Conservation (phyloP, 78 protist species). For the Dictyostelium brefeldianum region DNA sequence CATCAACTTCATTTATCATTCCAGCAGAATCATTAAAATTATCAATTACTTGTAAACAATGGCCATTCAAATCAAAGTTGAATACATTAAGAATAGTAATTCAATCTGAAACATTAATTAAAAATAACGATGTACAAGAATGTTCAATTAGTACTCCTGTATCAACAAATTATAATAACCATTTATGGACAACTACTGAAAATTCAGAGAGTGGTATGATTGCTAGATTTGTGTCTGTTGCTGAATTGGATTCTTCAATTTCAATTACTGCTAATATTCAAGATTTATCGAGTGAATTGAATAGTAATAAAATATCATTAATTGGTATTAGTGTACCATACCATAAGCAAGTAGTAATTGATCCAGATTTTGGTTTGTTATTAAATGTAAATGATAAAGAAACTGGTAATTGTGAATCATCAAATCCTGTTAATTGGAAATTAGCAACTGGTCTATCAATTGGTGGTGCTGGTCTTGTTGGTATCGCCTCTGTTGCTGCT, state of each 20-base stretch:
- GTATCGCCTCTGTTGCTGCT: neutral
- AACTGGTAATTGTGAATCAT: slow-evolving; percentile 3
- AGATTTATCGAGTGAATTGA: neutral
- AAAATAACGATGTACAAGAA: neutral
- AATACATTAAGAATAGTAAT: slow-evolving; percentile 6
- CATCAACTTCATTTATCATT: neutral
- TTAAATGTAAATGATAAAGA: neutral
- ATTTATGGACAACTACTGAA: slow-evolving; percentile 11
- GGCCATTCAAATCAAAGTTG: slow-evolving; percentile 22
- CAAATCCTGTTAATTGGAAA: neutral
- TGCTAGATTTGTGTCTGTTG: slow-evolving; percentile 1
- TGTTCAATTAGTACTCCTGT: neutral
- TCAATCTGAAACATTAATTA: neutral
- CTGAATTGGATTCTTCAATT: neutral
- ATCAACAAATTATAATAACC: neutral
- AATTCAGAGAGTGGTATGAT: slow-evolving; percentile 10
- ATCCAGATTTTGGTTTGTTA: slow-evolving; percentile 25
- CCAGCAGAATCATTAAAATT: slow-evolving; percentile 24
- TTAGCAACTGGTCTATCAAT: slow-evolving; percentile 19
- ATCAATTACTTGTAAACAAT: neutral
- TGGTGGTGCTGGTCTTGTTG: neutral
- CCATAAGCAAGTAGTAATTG: neutral
- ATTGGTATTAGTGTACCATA: slow-evolving; percentile 26
- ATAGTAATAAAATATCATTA: neutral
- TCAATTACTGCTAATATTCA: slow-evolving; percentile 3